Conservation (phyloP, 768 basidiomycete species). For the Panaeolus cyanescens region DNA sequence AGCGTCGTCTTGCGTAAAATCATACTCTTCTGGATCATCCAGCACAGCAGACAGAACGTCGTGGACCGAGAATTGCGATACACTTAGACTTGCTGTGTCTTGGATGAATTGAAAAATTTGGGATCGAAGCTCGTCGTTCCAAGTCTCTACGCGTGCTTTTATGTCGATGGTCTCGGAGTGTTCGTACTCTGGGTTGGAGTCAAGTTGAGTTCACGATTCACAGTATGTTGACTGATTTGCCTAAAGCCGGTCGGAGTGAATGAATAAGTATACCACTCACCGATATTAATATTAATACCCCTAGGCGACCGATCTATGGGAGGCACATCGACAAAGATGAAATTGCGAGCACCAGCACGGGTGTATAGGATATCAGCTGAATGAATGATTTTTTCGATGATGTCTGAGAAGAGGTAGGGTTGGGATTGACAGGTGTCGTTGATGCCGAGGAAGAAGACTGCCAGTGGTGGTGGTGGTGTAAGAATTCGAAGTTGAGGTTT, state of each 20-base stretch:
- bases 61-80: constrained; percentile 35
- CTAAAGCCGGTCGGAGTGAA: too few species aligned
- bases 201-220: too few species aligned
- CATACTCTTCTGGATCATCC: constrained; percentile 31
- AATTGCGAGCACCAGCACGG: constrained; percentile 33
- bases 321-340: constrained; percentile 38
- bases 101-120: constrained; percentile 24
- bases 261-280: too few species aligned
- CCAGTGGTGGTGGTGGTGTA: too few species aligned
- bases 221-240: too few species aligned
- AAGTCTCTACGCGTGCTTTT: constrained; percentile 16
- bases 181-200: too few species aligned
- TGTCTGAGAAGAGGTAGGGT: too few species aligned
- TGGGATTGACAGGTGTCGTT: too few species aligned
- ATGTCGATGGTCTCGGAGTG: neutral
- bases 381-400: constrained; percentile 27
- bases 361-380: constrained; percentile 28
- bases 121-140: constrained; percentile 31
- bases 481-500: too few species aligned
- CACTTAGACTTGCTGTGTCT: constrained; percentile 22
- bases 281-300: too few species aligned
- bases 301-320: constrained; percentile 37
- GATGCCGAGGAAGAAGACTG: too few species aligned
- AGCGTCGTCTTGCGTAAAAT: constrained; percentile 30
- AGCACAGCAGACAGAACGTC: constrained; percentile 30